A percentile compares a stretch with the other conserved stretches of the same genome.
Evolutionary conservation across 768 basidiomycete species (phyloP).

Genomic region (Strobilomyces confusus): DNA sequence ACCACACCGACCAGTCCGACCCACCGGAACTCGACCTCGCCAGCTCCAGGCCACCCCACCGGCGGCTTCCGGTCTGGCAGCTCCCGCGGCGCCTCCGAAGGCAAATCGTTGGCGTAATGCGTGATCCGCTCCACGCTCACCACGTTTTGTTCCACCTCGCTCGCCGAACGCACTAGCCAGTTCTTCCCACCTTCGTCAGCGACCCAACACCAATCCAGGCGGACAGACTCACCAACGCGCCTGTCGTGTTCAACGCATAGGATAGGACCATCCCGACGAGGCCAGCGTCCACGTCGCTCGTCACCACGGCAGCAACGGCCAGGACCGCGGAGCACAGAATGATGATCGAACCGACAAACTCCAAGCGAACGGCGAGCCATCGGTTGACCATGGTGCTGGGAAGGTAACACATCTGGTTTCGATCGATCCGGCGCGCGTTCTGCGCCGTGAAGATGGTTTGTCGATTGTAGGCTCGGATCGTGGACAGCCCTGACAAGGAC

Average conservation of each 20-base stretch:
- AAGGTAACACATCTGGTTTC: conserved; percentile 78
- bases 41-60: conserved; percentile 67
- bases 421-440: conserved; percentile 74
- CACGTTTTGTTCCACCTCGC: conserved; percentile 88
- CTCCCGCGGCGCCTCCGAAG: conserved; percentile 72
- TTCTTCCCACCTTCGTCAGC: conserved; percentile 41
- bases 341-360: conserved; percentile 78
- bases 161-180: conserved; percentile 78
- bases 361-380: conserved; percentile 82
- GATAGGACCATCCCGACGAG: conserved; percentile 83
- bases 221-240: conserved; percentile 57
- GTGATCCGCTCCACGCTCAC: conserved; percentile 86
- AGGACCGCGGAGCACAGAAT: conserved; percentile 69
- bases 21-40: conserved; percentile 69
- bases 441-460: conserved; percentile 61
- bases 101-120: conserved; percentile 67
- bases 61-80: conserved; percentile 54
- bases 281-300: conserved; percentile 79
- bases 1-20: conserved; percentile 20
- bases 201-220: not conserved
- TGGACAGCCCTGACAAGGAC: conserved; percentile 69
- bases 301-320: conserved; percentile 66
- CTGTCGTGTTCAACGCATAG: conserved; percentile 80
- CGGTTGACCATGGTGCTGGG: conserved; percentile 73
- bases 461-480: conserved; percentile 78